Base-by-base conservation (phyloP, 139 green algal species). In the Raphidocelis subcapitata region DNA sequence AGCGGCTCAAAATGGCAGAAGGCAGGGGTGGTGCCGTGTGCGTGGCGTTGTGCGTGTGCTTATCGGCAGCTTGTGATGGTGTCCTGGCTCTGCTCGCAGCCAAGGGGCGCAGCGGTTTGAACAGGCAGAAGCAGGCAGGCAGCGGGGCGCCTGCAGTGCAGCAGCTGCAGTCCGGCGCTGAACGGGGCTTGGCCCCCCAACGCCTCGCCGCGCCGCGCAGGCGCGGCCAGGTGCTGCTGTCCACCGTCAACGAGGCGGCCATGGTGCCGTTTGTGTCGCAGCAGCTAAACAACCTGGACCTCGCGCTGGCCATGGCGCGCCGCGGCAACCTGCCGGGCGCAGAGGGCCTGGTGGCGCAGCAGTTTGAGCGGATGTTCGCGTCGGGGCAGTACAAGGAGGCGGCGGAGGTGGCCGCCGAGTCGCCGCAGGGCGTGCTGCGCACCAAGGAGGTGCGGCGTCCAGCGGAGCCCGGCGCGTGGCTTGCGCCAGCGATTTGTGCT, bases 351-450 rank as follows among this genome's bases (percentile, higher is more conserved):
- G 85, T 98, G 36, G 89, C 85, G 21, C 94, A 97, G 80, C 90
- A 98, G 78, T 99, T 99, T 82, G 88, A 98, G 77, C 79, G 85
- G 35, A 82, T 97, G 37, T 97, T 96, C 54, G 68, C 76, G 0
- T 74, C 72, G 8, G 92, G 91, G 16, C 85, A 98, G 81, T 98
- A 93, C 91, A 99, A 99, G 87, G 96, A 97, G 77, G 96, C 96
- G 20, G 96, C 96, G 0, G 96, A 99, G 79, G 74, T 86, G 14
- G 96, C 96, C 5, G 96, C 96, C 0, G 89, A 95, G 47, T 98
- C 94, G 18, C 95, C 96, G 24, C 86, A 95, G 81, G 81, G 81
- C 49, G 62, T 84, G 55, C 74, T 82, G 66, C 77, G 81, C 14
- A 69, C 59, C 55, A 79, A 59, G 10, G 63, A 79, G 59, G 61